These are phyloP conservation scores for Pseudomonodictys pantanalensis DNA, from an alignment of 495 filamentous ascomycete genomes.

Conservation along the genomic window DNA sequence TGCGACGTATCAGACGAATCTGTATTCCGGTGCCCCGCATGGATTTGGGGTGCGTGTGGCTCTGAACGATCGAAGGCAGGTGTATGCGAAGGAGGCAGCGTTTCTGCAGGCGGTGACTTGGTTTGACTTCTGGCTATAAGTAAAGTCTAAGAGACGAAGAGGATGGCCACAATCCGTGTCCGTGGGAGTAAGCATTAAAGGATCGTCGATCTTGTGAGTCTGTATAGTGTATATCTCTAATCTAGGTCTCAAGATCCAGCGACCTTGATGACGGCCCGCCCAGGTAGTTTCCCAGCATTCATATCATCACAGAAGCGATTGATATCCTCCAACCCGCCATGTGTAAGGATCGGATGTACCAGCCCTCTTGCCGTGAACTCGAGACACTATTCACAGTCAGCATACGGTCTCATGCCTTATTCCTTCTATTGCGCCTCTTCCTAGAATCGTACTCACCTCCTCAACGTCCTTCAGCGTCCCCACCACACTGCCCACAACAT, in stretches of 20 bases:
- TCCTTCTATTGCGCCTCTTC: too few relatives aligned
- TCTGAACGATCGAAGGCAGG: conserved; percentile 12
- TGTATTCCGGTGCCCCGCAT: conserved; percentile 22
- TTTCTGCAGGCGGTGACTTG: conserved; percentile 19
- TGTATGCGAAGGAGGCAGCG: conserved; percentile 19
- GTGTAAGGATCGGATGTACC: conserved; percentile 32
- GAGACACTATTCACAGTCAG: too few relatives aligned
- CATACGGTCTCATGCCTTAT: too few relatives aligned
- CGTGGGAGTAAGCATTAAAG: too few relatives aligned
- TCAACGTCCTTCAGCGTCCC: conserved; percentile 39
- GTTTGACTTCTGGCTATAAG: conserved; percentile 23
- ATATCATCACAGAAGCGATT: conserved; percentile 34
- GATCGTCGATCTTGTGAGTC: too few relatives aligned
- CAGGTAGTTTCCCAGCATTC: conserved; percentile 31
- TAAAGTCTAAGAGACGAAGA: too few relatives aligned
- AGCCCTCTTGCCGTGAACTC: conserved; percentile 37
- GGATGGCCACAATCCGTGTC: too few relatives aligned
- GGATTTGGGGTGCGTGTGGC: conserved; percentile 19
- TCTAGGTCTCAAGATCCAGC: too few relatives aligned
- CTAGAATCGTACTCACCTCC: conserved; percentile 36
- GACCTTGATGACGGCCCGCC: conserved; percentile 34
- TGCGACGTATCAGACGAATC: conserved; percentile 16
- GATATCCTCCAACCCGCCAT: conserved; percentile 33
- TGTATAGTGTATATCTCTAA: too few relatives aligned
- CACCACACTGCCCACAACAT: conserved; percentile 37